Conservation (phyloP, 2,329 filamentous ascomycete species). For the Cladosporium sp. region DNA sequence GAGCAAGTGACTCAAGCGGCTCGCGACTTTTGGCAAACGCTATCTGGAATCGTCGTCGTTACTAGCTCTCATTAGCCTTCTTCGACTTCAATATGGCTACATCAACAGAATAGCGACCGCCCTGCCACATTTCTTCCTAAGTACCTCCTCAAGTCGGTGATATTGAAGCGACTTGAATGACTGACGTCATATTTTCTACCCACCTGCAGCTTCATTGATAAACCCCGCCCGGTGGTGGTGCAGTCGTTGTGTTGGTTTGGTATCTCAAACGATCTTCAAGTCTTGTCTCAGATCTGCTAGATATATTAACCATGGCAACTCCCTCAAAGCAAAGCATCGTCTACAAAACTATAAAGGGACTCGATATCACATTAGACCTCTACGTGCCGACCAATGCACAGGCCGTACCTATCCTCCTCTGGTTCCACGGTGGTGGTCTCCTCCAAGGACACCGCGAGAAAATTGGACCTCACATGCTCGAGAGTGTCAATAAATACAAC, state of each 20-base stretch:
- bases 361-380: slow-evolving; percentile 28
- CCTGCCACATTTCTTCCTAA: not conserved
- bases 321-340: slow-evolving; percentile 20
- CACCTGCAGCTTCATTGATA: not conserved
- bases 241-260: not conserved
- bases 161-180: not conserved
- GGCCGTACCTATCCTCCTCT: slow-evolving; percentile 26
- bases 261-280: not conserved
- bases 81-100: not conserved
- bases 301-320: slow-evolving; percentile 15
- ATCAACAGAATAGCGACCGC: not conserved
- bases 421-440: slow-evolving; percentile 33
- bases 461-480: slow-evolving; percentile 31
- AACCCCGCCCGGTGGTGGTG: not conserved
- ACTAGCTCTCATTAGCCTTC: not conserved
- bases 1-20: not conserved
- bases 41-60: not conserved
- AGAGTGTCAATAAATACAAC: slow-evolving; percentile 28
- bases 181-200: not conserved
- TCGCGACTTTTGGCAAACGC: not conserved
- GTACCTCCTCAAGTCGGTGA: too few species aligned
- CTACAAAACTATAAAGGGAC: slow-evolving; percentile 25
- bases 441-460: slow-evolving; percentile 31
- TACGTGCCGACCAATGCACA: slow-evolving; percentile 25
- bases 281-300: not conserved